Evolutionary conservation across 768 basidiomycete genomes (phyloP), one percentile per base, ranked within the genome.

Genomic region (Hydnomerulius pinastri): DNA sequence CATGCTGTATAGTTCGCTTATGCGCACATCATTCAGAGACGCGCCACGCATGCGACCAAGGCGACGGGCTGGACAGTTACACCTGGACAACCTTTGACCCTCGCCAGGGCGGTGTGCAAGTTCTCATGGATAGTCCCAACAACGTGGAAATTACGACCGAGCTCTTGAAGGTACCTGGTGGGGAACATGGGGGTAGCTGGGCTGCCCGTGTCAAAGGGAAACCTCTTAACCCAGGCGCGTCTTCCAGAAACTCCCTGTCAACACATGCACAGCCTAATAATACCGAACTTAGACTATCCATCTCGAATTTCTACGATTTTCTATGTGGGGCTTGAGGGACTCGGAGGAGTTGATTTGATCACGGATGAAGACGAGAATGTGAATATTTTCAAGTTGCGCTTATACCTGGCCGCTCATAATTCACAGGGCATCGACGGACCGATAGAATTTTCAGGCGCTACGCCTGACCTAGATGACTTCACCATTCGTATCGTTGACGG

Each of bases 71-170:
- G 30, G 78, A 85, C 51, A 77, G 77, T 32, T 98, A 97, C 69
- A 86, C 89, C 18, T 98, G 90, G 86, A 88, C 88, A 2, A 79
- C 83, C 57, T 95, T 91, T 62, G 93, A 97, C 67, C 75, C 90
- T 17, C 83, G 92, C 18, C 80, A 87, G 62, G 92, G 90, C 39
- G 92, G 92, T 42, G 81, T 90, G 21, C 90, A 98, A 69, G 82
- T 92, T 46, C 73, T 98, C 43, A 79, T 83, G 50, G 95, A 98
- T 65, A 74, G 79, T 24, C 65, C 71, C 50, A 97, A 96, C 69
- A 97, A 96, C 56, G 84, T 96, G 42, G 76, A 86, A 65, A 75
- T 98, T 23, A 89, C 85, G 3, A 92, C 90, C 7, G 85, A 90
- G 58, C 86, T 93, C 57, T 70, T 97, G 47, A 97, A 97, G 67